A percentile compares a stretch with the other conserved stretches of the same genome.
These are phyloP conservation scores for Triangularia setosa DNA, from an alignment of 2,329 filamentous ascomycete genomes.

Conservation along the genomic window DNA sequence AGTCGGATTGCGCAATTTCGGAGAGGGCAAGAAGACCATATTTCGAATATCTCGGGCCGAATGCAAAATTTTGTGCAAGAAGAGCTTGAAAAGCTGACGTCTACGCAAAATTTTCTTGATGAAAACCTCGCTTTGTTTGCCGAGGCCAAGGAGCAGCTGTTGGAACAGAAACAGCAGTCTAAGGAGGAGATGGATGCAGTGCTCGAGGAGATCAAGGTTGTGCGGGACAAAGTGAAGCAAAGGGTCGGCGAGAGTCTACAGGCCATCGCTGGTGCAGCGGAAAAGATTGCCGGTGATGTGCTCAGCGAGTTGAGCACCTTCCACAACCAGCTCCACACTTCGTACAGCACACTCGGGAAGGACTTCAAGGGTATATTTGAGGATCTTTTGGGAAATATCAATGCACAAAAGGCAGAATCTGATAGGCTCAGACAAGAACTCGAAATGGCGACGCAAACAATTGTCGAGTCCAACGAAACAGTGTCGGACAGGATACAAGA, in stretches of 20 bases:
- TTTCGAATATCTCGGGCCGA: constrained; percentile 62
- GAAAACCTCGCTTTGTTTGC: constrained; percentile 66
- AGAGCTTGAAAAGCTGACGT: constrained; percentile 68
- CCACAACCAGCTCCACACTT: constrained; percentile 73
- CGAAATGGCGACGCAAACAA: constrained; percentile 62
- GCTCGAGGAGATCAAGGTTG: constrained; percentile 84
- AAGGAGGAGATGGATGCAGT: constrained; percentile 87
- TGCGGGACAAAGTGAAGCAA: constrained; percentile 82
- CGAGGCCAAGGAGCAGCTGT: constrained; percentile 63
- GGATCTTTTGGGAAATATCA: constrained; percentile 69
- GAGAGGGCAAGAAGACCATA: constrained; percentile 65
- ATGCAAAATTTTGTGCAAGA: constrained; percentile 74
- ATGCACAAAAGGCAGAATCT: constrained; percentile 72
- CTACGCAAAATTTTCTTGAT: constrained; percentile 67
- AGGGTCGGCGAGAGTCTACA: constrained; percentile 81
- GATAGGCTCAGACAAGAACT: constrained; percentile 70
- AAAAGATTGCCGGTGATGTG: constrained; percentile 85
- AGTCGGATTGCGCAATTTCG: constrained; percentile 69
- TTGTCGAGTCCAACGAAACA: constrained; percentile 63
- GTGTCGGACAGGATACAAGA: constrained; percentile 65
- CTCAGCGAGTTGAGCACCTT: constrained; percentile 81
- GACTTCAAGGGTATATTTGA: constrained; percentile 88
- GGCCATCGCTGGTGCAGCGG: constrained; percentile 76
- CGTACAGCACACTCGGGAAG: constrained; percentile 76
- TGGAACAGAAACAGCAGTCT: constrained; percentile 63